phyloP scores from a whole-genome alignment of 2,329 filamentous ascomycete species.

The Cercospora canescens region DNA sequence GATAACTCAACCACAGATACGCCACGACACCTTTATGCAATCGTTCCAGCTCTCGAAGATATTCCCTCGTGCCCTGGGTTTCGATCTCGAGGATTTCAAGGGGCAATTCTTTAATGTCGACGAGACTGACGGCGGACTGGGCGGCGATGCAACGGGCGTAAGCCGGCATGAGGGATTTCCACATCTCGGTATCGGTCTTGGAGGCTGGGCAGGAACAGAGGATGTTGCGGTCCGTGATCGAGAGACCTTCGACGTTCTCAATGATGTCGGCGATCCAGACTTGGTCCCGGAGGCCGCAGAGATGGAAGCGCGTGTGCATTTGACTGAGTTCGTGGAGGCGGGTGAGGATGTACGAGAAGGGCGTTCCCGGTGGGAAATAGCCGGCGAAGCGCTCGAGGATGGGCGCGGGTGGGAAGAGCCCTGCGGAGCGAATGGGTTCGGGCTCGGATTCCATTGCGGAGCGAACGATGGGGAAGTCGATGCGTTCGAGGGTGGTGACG shows the following conservation, averaged over 20 bases:
- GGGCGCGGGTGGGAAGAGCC: constrained; percentile 69
- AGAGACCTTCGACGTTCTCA: constrained; percentile 66
- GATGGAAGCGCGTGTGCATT: constrained; percentile 65
- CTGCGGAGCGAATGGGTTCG: constrained; percentile 67
- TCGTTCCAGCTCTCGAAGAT: constrained; percentile 69
- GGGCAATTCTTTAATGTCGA: constrained; percentile 69
- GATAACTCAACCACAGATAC: constrained; percentile 92
- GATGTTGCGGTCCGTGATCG: constrained; percentile 70
- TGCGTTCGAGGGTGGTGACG: constrained; percentile 74
- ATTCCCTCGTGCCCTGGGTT: constrained; percentile 49
- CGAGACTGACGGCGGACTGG: constrained; percentile 65
- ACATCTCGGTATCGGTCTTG: constrained; percentile 52
- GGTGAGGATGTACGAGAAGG: constrained; percentile 79
- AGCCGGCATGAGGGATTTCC: constrained; percentile 55
- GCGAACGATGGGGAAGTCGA: constrained; percentile 65
- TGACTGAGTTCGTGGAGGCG: constrained; percentile 70
- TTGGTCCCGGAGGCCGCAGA: constrained; percentile 65
- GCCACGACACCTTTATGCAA: constrained; percentile 81
- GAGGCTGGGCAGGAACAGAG: constrained; percentile 71
- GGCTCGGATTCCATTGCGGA: constrained; percentile 64
- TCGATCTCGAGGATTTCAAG: constrained; percentile 70
- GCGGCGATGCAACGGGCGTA: constrained; percentile 70
- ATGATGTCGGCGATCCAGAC: constrained; percentile 72
- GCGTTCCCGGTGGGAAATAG: constrained; percentile 78
- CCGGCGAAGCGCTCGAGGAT: constrained; percentile 74